Evolutionary conservation across 2,329 filamentous ascomycete genomes (phyloP), one percentile per base, ranked within the genome.

Genomic region (Aureobasidium uvarum): DNA sequence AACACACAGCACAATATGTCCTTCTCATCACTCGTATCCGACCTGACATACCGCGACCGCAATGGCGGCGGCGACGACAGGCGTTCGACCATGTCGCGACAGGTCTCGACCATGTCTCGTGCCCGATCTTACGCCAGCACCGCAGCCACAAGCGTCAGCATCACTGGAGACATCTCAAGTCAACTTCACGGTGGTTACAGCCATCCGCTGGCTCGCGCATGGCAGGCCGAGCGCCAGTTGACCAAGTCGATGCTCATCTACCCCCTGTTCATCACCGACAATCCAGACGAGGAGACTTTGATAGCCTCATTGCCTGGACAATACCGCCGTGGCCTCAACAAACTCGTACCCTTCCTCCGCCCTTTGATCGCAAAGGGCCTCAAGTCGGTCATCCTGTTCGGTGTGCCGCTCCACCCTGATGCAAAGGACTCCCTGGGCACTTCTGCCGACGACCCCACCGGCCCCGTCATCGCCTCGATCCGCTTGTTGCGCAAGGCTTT

Each of bases 201-300:
- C 68, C 81, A 83, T 68, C 81, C 81, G 20, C 76, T 83, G 13
- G 77, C 81, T 55, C 74, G 81, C 66, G 74, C 80, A 73, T 83
- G 81, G 81, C 81, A 83, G 70, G 81, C 81, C 2, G 81, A 83
- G 73, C 76, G 81, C 55, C 81, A 83, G 69, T 74, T 83, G 70
- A 83, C 81, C 66, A 83, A 83, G 92, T 95, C 93, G 43, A 98
- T 98, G 95, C 89, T 99, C 73, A 97, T 99, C 74, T 98, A 96
- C 79, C 95, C 95, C 14, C 85, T 99, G 70, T 99, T 99, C 81
- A 86, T 99, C 70, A 96, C 95, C 73, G 95, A 99, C 78, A 86
- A 91, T 74, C 90, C 94, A 41, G 91, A 98, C 73, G 94, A 98
- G 80, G 91, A 97, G 80, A 90, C 89, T 16, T 83, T 90, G 18